Evolutionary conservation across 805 yeast genomes (phyloP), one percentile per base, ranked within the genome.

Genomic region (Candida chauliodis): DNA sequence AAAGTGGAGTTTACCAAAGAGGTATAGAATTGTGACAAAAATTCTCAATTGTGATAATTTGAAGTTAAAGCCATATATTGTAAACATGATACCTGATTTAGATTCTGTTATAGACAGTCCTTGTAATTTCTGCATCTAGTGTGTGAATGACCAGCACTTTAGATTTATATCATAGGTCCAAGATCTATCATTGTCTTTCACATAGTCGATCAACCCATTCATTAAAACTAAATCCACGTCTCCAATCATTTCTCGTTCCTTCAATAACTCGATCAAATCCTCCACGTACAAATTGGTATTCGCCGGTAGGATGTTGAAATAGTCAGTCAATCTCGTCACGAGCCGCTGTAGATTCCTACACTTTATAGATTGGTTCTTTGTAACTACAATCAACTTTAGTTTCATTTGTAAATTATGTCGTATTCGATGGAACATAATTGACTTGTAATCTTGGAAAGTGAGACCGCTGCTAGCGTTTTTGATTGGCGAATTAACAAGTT

Each of bases 121-220:
- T n/a, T n/a, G n/a, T n/a, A n/a, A n/a, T n/a, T n/a, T n/a, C n/a
- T n/a, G n/a, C n/a, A n/a, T n/a, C n/a, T n/a, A n/a, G n/a, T n/a
- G n/a, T n/a, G n/a, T n/a, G n/a, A n/a, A n/a, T n/a, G 20, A 36
- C 61, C 61, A 56, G 34, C 46, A 47, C 15, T 36, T 31, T 16
- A 38, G 29, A 19, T 38, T 39, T 3, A 43, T 34, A 34, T 55
- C 52, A 34, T 56, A 60, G 19, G 25, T 43, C 67, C 67, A 61
- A 15, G 32, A 21, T 18, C 40, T 43, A 8, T 40, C 51, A 4
- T 46, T 47, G 2, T 34, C 36, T 17, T 54, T 35, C 1, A 55
- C 39, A 37, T 47, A 46, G n/a, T 58, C 63, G 8, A 61, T 43
- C 3, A 61, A 47, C 1, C 48, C 57, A 45, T 61, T 60, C 22